These are phyloP conservation scores for Epicoccum nigrum DNA, from an alignment of 2,329 filamentous ascomycete species.

Conservation along the genomic window DNA sequence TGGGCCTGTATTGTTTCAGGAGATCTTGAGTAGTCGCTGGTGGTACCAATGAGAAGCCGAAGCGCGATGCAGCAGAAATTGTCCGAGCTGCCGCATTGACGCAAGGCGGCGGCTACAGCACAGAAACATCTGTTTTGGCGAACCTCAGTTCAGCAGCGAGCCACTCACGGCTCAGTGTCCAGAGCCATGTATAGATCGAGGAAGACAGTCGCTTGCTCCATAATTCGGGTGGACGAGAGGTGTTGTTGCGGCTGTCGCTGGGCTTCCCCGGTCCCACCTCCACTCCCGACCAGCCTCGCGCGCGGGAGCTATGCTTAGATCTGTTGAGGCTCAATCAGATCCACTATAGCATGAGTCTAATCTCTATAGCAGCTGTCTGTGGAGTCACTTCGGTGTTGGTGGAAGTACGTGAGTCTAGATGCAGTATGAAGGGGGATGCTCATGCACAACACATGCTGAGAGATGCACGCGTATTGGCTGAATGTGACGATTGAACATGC, in stretches of 20 bases:
- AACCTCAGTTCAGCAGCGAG: conserved; percentile 32
- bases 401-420: conserved; percentile 18
- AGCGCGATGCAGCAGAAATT: conserved; percentile 40
- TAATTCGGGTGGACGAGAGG: conserved; percentile 37
- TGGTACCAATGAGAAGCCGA: conserved; percentile 41
- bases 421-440: not conserved
- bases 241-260: conserved; percentile 33
- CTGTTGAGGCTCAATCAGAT: conserved; percentile 47
- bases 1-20: conserved; percentile 44
- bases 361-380: conserved; percentile 16
- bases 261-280: conserved; percentile 43
- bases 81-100: conserved; percentile 45
- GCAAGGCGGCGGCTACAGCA: conserved; percentile 44
- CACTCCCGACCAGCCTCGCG: conserved; percentile 44
- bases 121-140: conserved; percentile 24
- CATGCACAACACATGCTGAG: not conserved
- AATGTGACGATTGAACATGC: not conserved
- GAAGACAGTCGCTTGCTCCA: conserved; percentile 31
- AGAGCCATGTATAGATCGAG: conserved; percentile 23
- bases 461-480: not conserved
- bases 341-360: conserved; percentile 22
- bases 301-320: conserved; percentile 48
- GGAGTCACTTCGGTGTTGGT: conserved; percentile 31
- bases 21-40: conserved; percentile 48
- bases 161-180: conserved; percentile 35